A percentile compares a stretch with the other conserved stretches of the same genome.
Evolutionary conservation across 225 moss, liverwort and hornwort species (phyloP).

Genomic region (Straminergon stramineum): DNA sequence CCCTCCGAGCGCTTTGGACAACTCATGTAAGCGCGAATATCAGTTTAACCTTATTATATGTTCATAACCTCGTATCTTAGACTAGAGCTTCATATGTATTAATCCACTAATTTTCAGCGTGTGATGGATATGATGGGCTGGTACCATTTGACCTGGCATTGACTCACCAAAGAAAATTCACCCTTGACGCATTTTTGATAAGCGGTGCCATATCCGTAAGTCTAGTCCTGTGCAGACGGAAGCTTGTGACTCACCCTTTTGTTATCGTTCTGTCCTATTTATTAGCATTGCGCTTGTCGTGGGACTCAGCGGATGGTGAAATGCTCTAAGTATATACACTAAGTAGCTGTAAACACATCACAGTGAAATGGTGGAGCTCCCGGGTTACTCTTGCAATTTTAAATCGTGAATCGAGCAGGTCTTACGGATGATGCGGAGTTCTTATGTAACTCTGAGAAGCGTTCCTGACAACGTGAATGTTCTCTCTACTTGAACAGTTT

Average conservation of each 20-base stretch:
- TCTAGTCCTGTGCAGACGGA: not conserved
- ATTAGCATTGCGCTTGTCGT: not conserved
- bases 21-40: conserved; percentile 34
- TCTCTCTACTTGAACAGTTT: conserved; percentile 22
- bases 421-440: not conserved
- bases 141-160: not conserved
- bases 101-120: not conserved
- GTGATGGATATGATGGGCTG: not conserved
- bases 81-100: not conserved
- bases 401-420: not conserved
- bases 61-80: not conserved
- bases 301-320: not conserved
- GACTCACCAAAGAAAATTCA: not conserved
- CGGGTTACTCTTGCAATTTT: not conserved
- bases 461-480: not conserved
- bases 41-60: not conserved
- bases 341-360: not conserved
- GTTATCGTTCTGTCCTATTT: not conserved
- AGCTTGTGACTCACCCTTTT: not conserved
- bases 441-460: not conserved
- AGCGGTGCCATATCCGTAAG: not conserved
- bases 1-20: conserved; percentile 38
- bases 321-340: not conserved
- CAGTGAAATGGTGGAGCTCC: not conserved
- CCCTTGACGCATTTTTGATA: not conserved